A percentile compares a stretch with the other conserved stretches of the same genome.
phyloP scores from a whole-genome alignment of 208 protist genomes.

The Naegleria lovaniensis region DNA sequence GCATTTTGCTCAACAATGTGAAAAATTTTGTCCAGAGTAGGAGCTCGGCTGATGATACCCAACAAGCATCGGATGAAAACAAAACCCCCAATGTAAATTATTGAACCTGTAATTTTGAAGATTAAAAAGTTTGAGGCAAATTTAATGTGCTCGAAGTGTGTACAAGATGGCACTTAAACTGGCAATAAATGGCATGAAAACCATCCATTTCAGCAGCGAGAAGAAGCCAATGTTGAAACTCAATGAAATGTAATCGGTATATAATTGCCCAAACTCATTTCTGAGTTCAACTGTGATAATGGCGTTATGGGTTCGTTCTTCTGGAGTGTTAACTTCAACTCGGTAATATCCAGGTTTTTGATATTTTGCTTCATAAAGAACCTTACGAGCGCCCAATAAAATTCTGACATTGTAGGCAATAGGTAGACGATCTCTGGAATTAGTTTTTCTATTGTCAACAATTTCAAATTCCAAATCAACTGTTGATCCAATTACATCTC shows the following conservation, averaged over 20 bases:
- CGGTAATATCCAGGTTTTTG: background rate
- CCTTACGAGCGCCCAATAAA: background rate
- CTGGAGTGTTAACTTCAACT: background rate
- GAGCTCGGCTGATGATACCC: too few relatives aligned
- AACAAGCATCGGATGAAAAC: background rate
- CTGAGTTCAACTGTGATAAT: background rate
- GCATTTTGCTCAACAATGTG: background rate
- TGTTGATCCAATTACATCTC: background rate
- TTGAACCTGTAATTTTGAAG: background rate
- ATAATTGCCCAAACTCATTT: background rate
- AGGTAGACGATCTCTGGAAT: background rate
- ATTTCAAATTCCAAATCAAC: background rate
- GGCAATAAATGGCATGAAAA: background rate
- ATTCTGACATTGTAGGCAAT: background rate
- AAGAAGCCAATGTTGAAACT: slow-evolving; percentile 17
- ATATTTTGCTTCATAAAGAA: background rate
- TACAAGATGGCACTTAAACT: background rate
- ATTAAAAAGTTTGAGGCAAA: background rate
- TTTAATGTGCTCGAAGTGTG: background rate
- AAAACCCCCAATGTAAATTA: background rate
- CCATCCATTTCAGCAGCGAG: background rate
- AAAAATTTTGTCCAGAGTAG: background rate
- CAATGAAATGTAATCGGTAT: background rate
- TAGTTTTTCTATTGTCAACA: slow-evolving; percentile 5
- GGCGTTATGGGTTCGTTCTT: background rate